Percentiles rank a stretch among this genome's conserved stretches.
Evolutionary conservation across 176 grass and related monocot genomes (phyloP).

Genomic region (Oryza longistaminata): DNA sequence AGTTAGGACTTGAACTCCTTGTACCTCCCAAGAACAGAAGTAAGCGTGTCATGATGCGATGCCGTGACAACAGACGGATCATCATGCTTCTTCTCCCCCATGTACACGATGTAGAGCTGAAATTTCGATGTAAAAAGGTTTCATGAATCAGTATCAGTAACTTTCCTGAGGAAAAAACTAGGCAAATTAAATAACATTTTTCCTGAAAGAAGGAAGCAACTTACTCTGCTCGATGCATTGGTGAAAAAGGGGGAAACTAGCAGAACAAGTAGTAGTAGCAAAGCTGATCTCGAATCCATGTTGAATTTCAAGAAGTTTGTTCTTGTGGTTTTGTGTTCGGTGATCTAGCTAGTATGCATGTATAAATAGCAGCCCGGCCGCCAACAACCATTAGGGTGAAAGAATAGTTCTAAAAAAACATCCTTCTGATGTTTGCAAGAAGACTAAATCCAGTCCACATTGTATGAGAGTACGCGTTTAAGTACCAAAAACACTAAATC

Average conservation of each 20-base stretch:
- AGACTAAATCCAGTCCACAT: too few relatives aligned
- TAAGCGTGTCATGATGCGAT: constrained; percentile 12
- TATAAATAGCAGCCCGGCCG: background rate
- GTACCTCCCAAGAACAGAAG: constrained; percentile 27
- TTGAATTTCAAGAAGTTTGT: background rate
- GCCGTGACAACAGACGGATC: background rate
- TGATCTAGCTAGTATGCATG: background rate
- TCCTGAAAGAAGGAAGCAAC: background rate
- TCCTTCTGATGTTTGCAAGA: too few relatives aligned
- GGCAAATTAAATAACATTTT: too few relatives aligned
- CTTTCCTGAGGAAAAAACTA: too few relatives aligned
- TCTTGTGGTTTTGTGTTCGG: background rate
- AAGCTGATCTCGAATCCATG: constrained; percentile 15
- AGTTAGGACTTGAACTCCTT: background rate
- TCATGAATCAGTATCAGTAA: background rate
- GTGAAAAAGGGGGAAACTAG: background rate
- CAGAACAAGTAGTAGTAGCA: constrained; percentile 3
- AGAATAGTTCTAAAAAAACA: background rate
- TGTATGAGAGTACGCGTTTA: too few relatives aligned
- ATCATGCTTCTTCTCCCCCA: constrained; percentile 27
- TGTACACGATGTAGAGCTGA: constrained; percentile 36
- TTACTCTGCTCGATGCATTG: constrained; percentile 27
- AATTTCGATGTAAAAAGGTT: background rate
- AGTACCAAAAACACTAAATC: too few relatives aligned
- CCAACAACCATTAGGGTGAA: background rate